Percentiles rank a stretch among this genome's conserved stretches.
These are phyloP conservation scores for Blastocystis sp. DNA, from an alignment of 352 stramenopile genomes.

Conservation along the genomic window DNA sequence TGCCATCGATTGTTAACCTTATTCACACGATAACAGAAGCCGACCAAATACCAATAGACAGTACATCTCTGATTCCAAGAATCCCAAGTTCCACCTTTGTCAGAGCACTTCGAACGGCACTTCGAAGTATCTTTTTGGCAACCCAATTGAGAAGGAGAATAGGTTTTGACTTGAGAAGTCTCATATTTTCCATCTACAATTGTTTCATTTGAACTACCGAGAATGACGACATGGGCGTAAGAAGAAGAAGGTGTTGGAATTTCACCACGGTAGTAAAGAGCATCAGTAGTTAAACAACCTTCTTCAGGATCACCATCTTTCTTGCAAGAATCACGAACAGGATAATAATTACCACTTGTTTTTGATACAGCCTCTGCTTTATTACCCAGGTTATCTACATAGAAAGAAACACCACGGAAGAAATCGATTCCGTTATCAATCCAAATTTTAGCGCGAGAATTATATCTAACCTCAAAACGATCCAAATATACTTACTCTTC, in stretches of 20 bases:
- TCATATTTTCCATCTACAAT: background rate
- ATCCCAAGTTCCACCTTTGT: conserved; percentile 26
- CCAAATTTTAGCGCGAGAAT: background rate
- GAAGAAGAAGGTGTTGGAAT: background rate
- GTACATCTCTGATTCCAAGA: background rate
- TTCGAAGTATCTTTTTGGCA: conserved; percentile 23
- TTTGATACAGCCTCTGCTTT: background rate
- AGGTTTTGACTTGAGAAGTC: background rate
- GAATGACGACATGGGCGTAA: background rate
- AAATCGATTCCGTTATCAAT: background rate
- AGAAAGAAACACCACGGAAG: background rate
- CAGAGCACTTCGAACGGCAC: conserved; percentile 22
- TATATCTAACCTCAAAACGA: background rate
- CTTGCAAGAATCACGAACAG: conserved; percentile 40
- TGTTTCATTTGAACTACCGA: background rate
- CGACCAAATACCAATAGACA: background rate
- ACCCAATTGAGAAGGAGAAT: background rate
- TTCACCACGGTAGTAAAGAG: background rate
- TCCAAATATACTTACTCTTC: conserved; percentile 1
- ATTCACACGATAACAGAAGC: conserved; percentile 9
- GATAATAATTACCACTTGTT: conserved; percentile 5
- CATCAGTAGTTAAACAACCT: background rate
- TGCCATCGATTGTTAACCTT: background rate
- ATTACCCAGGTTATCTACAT: background rate
- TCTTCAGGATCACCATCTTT: conserved; percentile 46